Percentiles rank a stretch among this genome's conserved stretches.
Evolutionary conservation across 106 monocot genomes (phyloP).

Genomic region (Hemerocallis citrina): DNA sequence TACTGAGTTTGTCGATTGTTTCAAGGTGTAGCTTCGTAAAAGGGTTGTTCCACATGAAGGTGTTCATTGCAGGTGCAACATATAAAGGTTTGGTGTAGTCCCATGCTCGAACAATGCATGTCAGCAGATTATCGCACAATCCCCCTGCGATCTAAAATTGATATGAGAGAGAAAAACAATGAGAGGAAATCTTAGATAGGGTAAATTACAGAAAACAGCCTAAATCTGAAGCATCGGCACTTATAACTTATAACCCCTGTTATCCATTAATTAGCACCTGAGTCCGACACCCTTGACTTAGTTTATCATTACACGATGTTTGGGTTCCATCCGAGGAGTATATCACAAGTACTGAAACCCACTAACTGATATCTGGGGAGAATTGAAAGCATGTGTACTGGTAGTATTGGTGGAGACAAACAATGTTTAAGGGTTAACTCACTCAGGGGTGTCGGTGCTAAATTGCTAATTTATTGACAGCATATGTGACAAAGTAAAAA

Average conservation of each 20-base stretch:
- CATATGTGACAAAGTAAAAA: no score
- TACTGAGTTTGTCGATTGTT: constrained; percentile 43
- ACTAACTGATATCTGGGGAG: no score
- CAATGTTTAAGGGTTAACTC: no score
- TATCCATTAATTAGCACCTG: neutral
- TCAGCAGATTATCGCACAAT: constrained; percentile 88
- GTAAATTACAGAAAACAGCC: neutral
- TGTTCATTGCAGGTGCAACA: constrained; percentile 97
- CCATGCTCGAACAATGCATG: constrained; percentile 90
- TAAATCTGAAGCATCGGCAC: no score
- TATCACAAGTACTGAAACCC: no score
- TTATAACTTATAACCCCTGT: neutral
- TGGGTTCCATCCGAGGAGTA: no score
- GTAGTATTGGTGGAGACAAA: no score
- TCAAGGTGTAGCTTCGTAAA: constrained; percentile 68
- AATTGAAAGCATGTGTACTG: no score
- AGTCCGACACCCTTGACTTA: no score
- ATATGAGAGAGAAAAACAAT: neutral
- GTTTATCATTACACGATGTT: no score
- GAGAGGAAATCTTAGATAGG: neutral
- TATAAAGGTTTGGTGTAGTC: constrained; percentile 79
- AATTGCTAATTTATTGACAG: no score
- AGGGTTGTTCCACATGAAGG: constrained; percentile 96
- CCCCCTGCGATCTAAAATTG: constrained; percentile 78
- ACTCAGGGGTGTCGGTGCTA: no score